Evolutionary conservation across 2,329 filamentous ascomycete genomes (phyloP).

Genomic region (Diaporthe ampelina): DNA sequence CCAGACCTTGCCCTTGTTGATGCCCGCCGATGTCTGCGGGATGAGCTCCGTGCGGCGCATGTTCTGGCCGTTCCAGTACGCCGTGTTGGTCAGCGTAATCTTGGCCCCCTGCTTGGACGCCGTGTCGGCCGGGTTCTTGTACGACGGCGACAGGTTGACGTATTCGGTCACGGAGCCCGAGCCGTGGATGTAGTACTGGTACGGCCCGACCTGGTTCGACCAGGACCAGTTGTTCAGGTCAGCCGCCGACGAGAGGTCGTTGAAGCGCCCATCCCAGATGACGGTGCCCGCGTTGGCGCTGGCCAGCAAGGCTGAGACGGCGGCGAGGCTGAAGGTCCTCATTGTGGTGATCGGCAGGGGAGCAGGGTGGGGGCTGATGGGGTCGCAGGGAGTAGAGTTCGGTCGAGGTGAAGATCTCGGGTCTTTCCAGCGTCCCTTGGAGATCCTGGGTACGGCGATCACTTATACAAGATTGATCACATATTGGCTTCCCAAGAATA

Average conservation of each 20-base stretch:
- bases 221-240: slow-evolving; percentile 76
- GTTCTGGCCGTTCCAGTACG: slow-evolving; percentile 79
- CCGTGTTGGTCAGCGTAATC: slow-evolving; percentile 73
- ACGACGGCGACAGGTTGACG: slow-evolving; percentile 70
- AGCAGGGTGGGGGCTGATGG: neutral
- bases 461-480: slow-evolving; percentile 27
- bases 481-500: neutral
- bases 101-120: slow-evolving; percentile 75
- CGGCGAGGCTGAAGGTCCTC: slow-evolving; percentile 26
- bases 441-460: neutral
- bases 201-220: slow-evolving; percentile 77
- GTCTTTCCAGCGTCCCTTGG: neutral
- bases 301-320: slow-evolving; percentile 48
- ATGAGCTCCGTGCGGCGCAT: slow-evolving; percentile 84
- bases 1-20: slow-evolving; percentile 76
- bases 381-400: neutral
- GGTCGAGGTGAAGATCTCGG: neutral
- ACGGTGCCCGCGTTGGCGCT: slow-evolving; percentile 58
- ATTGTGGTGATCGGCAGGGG: slow-evolving; percentile 15
- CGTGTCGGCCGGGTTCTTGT: slow-evolving; percentile 76
- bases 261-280: slow-evolving; percentile 77
- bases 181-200: slow-evolving; percentile 85
- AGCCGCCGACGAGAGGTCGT: slow-evolving; percentile 65
- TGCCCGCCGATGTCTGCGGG: slow-evolving; percentile 75
- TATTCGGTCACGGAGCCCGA: slow-evolving; percentile 68